Percentiles rank a stretch among this genome's conserved stretches.
Evolutionary conservation across 805 yeast genomes (phyloP).

Genomic region (Pichia eremophila): DNA sequence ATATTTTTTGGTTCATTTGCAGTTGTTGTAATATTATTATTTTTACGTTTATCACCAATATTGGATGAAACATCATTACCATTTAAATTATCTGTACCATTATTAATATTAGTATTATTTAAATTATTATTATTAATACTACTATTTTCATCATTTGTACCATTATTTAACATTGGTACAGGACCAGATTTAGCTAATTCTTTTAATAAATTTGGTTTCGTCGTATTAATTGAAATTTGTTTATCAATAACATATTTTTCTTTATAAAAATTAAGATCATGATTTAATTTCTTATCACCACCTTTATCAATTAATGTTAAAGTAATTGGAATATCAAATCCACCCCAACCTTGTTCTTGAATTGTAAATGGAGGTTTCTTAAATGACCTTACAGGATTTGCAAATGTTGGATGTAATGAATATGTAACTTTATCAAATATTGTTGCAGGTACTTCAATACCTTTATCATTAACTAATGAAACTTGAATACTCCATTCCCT

Average conservation of each 20-base stretch:
- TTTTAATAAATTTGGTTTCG: conserved; percentile 61
- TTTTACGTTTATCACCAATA: conserved; percentile 17
- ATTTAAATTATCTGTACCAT: conserved; percentile 5
- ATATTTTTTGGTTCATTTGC: conserved; percentile 29
- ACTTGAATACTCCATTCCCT: conserved; percentile 86
- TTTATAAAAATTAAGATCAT: conserved; percentile 79
- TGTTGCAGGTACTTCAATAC: conserved; percentile 76
- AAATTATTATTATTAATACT: conserved; percentile 2
- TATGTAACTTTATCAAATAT: conserved; percentile 89
- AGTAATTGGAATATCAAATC: conserved; percentile 78
- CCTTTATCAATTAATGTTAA: conserved; percentile 72
- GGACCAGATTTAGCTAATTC: conserved; percentile 76
- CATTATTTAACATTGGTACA: conserved; percentile 38
- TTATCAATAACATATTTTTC: conserved; percentile 75
- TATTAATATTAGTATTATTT: conserved; percentile 12
- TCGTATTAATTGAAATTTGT: conserved; percentile 63
- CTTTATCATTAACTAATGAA: conserved; percentile 64
- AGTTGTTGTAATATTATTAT: conserved; percentile 10
- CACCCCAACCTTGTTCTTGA: conserved; percentile 98
- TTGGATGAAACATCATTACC: conserved; percentile 1
- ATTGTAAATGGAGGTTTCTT: conserved; percentile 80
- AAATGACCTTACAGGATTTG: conserved; percentile 74
- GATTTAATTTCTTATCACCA: conserved; percentile 80
- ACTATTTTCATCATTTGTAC: conserved; percentile 13
- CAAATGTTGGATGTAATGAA: conserved; percentile 89